Evolutionary conservation across 2,329 filamentous ascomycete genomes (phyloP).

Genomic region (Pseudogymnoascus sp.): DNA sequence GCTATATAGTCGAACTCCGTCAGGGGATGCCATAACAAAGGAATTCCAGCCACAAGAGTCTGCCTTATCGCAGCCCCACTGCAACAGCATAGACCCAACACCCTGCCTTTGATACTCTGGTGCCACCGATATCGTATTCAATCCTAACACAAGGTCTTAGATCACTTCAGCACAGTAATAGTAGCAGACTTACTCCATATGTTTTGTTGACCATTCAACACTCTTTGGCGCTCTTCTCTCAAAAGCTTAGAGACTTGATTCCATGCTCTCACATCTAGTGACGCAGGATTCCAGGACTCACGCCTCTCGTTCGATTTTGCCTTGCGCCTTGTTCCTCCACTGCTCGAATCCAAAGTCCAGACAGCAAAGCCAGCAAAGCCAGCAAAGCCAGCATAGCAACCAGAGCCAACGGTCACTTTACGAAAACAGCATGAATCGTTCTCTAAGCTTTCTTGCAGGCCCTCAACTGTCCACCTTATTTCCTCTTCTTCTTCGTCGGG

Average conservation of each 20-base stretch:
- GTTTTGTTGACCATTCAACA: not conserved
- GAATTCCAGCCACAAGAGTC: not conserved
- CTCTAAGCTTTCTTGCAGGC: not conserved
- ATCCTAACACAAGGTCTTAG: not conserved
- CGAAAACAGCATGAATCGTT: not conserved
- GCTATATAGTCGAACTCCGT: not conserved
- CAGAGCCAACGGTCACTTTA: not conserved
- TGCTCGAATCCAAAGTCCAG: not conserved
- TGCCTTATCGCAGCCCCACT: not conserved
- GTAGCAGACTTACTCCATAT: not conserved
- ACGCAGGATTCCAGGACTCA: not conserved
- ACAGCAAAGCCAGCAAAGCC: not conserved
- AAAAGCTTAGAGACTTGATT: not conserved
- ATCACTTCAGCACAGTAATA: not conserved
- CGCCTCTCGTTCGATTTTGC: not conserved
- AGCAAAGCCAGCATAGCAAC: no score
- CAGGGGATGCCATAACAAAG: not conserved
- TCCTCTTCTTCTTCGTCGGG: not conserved
- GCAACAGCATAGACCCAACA: not conserved
- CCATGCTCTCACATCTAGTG: not conserved
- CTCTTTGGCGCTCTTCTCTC: not conserved
- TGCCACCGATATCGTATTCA: not conserved
- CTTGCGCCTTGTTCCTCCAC: not conserved
- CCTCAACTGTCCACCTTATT: not conserved
- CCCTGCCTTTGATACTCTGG: not conserved